Conservation (phyloP, 2,329 filamentous ascomycete genomes). For the Ciborinia camelliae region DNA sequence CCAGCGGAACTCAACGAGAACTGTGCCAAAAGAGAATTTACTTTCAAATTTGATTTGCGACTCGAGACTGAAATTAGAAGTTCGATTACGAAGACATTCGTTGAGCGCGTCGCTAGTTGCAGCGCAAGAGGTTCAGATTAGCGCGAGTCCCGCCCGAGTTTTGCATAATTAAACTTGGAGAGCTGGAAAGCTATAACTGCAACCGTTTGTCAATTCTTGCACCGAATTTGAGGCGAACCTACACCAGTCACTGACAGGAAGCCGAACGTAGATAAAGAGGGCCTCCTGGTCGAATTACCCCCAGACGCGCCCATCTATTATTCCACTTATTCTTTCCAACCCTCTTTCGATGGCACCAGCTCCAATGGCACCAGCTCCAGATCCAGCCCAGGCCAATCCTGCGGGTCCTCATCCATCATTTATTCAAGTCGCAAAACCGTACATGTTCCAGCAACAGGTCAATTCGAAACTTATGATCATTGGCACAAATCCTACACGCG, state of each 20-base stretch:
- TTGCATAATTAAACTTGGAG: background rate
- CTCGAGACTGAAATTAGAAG: background rate
- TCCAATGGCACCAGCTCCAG: conserved; percentile 28
- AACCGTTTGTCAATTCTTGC: conserved; percentile 4
- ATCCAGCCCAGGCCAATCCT: conserved; percentile 10
- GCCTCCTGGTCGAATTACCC: background rate
- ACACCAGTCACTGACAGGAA: background rate
- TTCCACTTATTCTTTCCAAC: background rate
- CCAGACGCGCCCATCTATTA: background rate
- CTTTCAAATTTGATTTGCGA: conserved; percentile 5
- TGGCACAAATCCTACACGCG: conserved; percentile 70
- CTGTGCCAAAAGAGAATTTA: background rate
- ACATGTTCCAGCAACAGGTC: conserved; percentile 77
- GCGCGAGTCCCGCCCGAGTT: background rate
- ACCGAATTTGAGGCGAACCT: background rate
- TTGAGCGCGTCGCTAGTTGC: conserved; percentile 3
- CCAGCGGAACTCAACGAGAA: background rate
- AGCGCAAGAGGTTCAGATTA: background rate
- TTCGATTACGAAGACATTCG: background rate
- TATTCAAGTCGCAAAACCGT: conserved; percentile 54
- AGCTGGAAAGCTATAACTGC: conserved; percentile 5
- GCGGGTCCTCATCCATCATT: conserved; percentile 36
- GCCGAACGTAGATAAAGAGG: background rate
- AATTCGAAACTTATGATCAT: conserved; percentile 67
- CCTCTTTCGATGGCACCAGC: conserved; percentile 2